Conservation (phyloP, 345 rosid genomes). For the Eucalyptus cloeziana region DNA sequence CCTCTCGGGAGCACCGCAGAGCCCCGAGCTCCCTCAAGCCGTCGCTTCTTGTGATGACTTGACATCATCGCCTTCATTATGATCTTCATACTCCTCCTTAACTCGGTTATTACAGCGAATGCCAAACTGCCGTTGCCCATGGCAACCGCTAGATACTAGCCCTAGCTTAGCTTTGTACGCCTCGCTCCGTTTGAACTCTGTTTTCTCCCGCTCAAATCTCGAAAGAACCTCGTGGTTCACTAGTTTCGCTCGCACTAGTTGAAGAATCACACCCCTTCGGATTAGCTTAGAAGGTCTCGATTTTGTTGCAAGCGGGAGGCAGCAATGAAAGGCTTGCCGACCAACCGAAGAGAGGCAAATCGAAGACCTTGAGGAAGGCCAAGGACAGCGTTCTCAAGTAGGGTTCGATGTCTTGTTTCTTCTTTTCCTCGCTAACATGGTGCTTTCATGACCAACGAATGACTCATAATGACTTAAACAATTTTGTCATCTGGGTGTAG, state of each 20-base stretch:
- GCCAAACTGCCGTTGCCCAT: background rate
- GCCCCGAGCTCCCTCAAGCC: background rate
- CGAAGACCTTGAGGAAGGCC: slow-evolving; percentile 40
- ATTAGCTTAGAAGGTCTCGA: background rate
- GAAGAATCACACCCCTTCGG: too few species aligned
- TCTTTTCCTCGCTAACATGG: background rate
- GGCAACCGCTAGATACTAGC: background rate
- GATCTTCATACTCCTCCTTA: background rate
- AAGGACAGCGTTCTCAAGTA: slow-evolving; percentile 81
- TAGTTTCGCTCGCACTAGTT: too few species aligned
- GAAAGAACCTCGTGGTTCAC: background rate
- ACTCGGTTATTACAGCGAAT: background rate
- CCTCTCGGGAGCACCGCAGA: background rate
- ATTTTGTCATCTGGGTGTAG: too few species aligned
- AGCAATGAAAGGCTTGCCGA: slow-evolving; percentile 24
- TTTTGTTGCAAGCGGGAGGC: slow-evolving; percentile 24
- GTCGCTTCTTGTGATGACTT: background rate
- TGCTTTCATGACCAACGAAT: too few species aligned
- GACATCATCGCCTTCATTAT: background rate
- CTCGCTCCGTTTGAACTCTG: background rate
- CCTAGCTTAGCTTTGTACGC: background rate
- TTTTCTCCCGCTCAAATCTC: background rate
- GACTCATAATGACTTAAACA: too few species aligned
- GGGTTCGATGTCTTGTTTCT: slow-evolving; percentile 19
- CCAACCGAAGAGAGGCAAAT: slow-evolving; percentile 47